Base-by-base conservation (phyloP, 2,329 filamentous ascomycete genomes). In the Fusarium sp. region DNA sequence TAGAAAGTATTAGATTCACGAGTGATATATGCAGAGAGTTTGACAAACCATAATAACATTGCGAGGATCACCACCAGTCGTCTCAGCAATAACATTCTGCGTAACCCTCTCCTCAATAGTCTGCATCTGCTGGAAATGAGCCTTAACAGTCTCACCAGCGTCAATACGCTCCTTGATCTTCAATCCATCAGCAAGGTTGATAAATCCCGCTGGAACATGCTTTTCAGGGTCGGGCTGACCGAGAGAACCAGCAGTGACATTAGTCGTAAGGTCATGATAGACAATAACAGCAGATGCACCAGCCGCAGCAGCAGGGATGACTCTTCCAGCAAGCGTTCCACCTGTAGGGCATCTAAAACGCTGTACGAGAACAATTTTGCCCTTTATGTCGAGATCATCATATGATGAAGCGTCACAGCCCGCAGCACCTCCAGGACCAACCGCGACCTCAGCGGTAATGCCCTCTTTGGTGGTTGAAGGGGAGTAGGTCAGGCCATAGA, bases 131-230 rank as follows among this genome's bases (percentile, higher is more conserved):
- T 72, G 69, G 0, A 68, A 72, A 8, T 68, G 52, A 1, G 69
- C 70, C n/a, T 53, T 49, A 3, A 72, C 31, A 12, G 68, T 66
- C 61, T 84, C 82, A 0, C 83, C 82, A 1, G 75, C 78, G 18
- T 76, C 52, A 7, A 85, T 72, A 9, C 79, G 76, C 15, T 75
- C 76, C 44, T 78, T 80, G 29, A 85, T 76, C 3, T 76, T 78
- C 41, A 78, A 49, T 0, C 83, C 84, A 54, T 85, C 83, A 3
- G 66, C 77, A 20, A 79, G 75, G 8, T 47, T 65, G 3, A 72
- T 72, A 5, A 72, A 72, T 0, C 69, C 70, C 9, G 70, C 54
- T 6, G 70, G 70, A 1, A 68, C 70, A 15, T 63, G 44, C 12
- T 54, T 60, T 24, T 70, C 52, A 0, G 73, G 67, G 9, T 75